Base-by-base conservation (phyloP, 139 green algal genomes). In the Chlamydomonas eustigma region DNA sequence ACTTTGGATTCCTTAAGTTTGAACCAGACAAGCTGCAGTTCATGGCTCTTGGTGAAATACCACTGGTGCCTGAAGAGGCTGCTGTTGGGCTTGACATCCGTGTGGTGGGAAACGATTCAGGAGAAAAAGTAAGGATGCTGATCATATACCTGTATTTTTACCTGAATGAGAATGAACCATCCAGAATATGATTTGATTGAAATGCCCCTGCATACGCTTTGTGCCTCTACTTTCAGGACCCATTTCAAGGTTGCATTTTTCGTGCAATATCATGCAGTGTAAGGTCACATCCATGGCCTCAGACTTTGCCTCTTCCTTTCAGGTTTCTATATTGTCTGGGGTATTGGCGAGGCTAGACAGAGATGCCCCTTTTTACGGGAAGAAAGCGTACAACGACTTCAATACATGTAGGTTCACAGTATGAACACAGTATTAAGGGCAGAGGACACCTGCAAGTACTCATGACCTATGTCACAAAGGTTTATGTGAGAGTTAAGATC, bases 41-140 rank as follows among this genome's bases (percentile, higher is more conserved):
- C 33, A 73, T 74, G 67, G 37, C 44, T 38, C 30, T 74, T 32
- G 50, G 79, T 0, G 88, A 93, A 73, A 86, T 98, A 35, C 84
- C 89, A 0, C 88, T 98, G 12, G 83, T 78, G 30, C 93, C 93
- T 0, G 85, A 94, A 31, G 88, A 74, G 1, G 93, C 93, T 2
- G 67, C 74, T 8, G 93, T 98, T 30, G 93, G 93, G 0, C 75
- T 97, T 63, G 93, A 98, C 65, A 92, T 98, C 51, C 80, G 92
- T 0, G 92, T 98, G 24, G 91, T 97, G 39, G 93, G 93, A 68
- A 97, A 97, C 76, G 93, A 97, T 76, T 90, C 78, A 2, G 92
- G 92, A 1, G 92, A 97, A 73, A 97, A 97, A 84, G 78, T 90
- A 35, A 6, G 72, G 12, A 39, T 28, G 28, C 30, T n/a, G n/a